Conservation (phyloP, 805 yeast species). For the Cyberlindnera xylosilytica region DNA sequence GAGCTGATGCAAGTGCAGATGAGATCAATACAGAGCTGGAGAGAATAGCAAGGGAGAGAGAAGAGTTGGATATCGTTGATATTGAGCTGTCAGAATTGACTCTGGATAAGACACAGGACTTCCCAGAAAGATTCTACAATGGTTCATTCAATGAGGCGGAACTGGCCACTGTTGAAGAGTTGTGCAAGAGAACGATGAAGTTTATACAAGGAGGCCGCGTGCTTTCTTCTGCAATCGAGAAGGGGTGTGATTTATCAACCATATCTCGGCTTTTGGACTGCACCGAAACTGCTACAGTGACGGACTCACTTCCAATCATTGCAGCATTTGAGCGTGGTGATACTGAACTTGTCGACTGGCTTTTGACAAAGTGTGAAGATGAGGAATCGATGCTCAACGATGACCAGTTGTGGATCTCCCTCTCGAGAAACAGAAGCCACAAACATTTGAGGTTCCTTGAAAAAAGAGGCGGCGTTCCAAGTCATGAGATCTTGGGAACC, state of each 20-base stretch:
- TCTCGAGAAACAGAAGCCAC: conserved; percentile 6
- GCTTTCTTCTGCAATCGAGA: conserved; percentile 9
- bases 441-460: conserved; percentile 14
- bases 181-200: conserved; percentile 10
- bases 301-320: conserved; percentile 16
- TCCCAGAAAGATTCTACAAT: conserved; percentile 17
- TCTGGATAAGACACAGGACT: conserved; percentile 16
- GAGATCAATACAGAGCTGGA: conserved; percentile 17
- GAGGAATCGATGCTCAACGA: conserved; percentile 12
- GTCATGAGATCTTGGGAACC: conserved; percentile 16
- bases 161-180: conserved; percentile 4
- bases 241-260: neutral
- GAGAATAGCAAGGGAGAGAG: conserved; percentile 21
- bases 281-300: conserved; percentile 7
- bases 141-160: conserved; percentile 9
- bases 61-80: conserved; percentile 7
- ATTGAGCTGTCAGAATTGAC: conserved; percentile 14
- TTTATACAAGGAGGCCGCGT: conserved; percentile 11
- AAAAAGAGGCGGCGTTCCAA: conserved; percentile 24
- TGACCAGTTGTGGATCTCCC: conserved; percentile 21
- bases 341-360: conserved; percentile 17
- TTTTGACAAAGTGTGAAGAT: conserved; percentile 11
- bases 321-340: conserved; percentile 13
- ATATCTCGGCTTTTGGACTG: conserved; percentile 10
- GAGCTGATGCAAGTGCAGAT: conserved; percentile 13